These are phyloP conservation scores for Sodiomyces alkalinus DNA, from an alignment of 2,329 filamentous ascomycete species.

Conservation along the genomic window DNA sequence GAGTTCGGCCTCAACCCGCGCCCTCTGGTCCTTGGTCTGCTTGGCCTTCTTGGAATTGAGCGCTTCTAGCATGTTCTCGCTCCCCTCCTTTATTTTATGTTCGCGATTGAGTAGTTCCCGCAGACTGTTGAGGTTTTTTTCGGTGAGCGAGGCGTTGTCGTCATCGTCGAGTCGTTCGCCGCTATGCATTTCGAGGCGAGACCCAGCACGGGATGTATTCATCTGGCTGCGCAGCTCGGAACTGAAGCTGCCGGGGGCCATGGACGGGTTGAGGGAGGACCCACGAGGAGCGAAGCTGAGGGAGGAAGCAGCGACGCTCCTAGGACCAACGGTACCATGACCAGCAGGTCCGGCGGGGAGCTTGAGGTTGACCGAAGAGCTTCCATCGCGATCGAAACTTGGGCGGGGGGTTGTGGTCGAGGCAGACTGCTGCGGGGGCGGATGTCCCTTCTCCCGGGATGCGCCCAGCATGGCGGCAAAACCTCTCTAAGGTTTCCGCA, in stretches of 20 bases:
- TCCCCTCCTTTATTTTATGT: slow-evolving; percentile 94
- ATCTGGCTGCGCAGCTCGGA: slow-evolving; percentile 67
- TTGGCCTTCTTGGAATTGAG: slow-evolving; percentile 90
- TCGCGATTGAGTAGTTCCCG: slow-evolving; percentile 85
- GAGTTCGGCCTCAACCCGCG: slow-evolving; percentile 72
- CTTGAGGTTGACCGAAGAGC: slow-evolving; percentile 25
- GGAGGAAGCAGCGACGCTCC: slow-evolving; percentile 35
- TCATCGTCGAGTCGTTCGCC: slow-evolving; percentile 50
- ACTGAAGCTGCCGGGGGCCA: slow-evolving; percentile 74
- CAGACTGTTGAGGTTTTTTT: slow-evolving; percentile 60
- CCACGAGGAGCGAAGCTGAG: slow-evolving; percentile 52
- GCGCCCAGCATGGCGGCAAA: slow-evolving; percentile 32
- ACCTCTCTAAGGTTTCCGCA: slow-evolving; percentile 9
- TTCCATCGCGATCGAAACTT: slow-evolving; percentile 41
- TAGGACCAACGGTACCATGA: slow-evolving; percentile 10
- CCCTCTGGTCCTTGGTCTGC: slow-evolving; percentile 75
- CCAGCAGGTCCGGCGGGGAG: slow-evolving; percentile 16
- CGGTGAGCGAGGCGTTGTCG: slow-evolving; percentile 38
- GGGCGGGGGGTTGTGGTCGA: slow-evolving; percentile 23
- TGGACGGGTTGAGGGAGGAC: slow-evolving; percentile 54
- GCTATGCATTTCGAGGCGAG: slow-evolving; percentile 34
- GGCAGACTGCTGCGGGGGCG: slow-evolving; percentile 23
- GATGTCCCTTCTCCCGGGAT: slow-evolving; percentile 37
- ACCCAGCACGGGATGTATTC: slow-evolving; percentile 48
- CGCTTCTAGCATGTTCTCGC: slow-evolving; percentile 94